Evolutionary conservation across 495 filamentous ascomycete genomes (phyloP), one percentile per base, ranked within the genome.

Genomic region (Trichoderma parareesei): DNA sequence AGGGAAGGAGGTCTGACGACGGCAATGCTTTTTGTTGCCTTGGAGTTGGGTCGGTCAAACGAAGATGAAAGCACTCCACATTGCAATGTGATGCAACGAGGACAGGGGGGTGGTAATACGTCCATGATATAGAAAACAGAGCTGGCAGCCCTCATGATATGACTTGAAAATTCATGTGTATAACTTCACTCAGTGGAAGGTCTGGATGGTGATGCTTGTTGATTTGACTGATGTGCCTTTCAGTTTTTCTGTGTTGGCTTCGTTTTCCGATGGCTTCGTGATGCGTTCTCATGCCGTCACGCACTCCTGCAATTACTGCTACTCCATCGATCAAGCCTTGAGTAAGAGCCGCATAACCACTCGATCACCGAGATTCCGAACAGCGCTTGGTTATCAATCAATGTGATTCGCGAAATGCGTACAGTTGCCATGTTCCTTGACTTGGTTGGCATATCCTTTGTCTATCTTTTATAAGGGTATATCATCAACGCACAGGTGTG

Each of bases 381-480:
- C 27, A 27, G 27, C 0, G 27, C 27, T 27, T 27, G 27, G 27
- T 27, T 27, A 2, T 27, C 27, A 27, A 27, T 27, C 27, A 27
- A 27, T 2, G 1, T 27, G 27, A 27, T 27, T 27, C 27, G 27
- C 27, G 27, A 27, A 27, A 27, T 27, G 27, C 27, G 27, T 27
- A 27, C 27, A 27, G 27, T 27, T 27, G 27, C 27, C 0, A 27
- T 27, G 27, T 27, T 27, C 27, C 27, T 27, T 27, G 27, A 27
- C 27, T 27, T 27, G 27, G 27, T 27, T 27, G 27, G 27, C 46
- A 8, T 49, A 27, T 49, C 5, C 16, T 57, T n/a, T 57, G 33
- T 57, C 53, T 57, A 37, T 57, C 33, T 57, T 27, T 57, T 57
- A 38, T 57, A 37, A 27, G 53, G 53, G 53, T 57, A 57, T 57